A percentile compares a stretch with the other conserved stretches of the same genome.
phyloP scores from a whole-genome alignment of 2,329 filamentous ascomycete genomes.

The Aspergillus sp. region DNA sequence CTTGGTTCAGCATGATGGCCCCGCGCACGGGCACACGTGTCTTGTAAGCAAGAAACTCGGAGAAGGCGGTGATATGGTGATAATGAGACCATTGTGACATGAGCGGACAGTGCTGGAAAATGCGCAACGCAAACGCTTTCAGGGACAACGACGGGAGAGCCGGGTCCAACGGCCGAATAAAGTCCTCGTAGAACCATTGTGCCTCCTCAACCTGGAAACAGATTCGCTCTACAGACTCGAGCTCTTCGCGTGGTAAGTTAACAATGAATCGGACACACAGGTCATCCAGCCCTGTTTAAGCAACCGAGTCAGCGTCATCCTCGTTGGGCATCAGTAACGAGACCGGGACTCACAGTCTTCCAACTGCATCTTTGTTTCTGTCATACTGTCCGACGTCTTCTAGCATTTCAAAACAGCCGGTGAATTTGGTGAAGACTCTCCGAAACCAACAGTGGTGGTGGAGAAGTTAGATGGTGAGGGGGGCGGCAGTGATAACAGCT shows the following conservation, averaged over 20 bases:
- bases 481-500: constrained; percentile 18
- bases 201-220: constrained; percentile 99
- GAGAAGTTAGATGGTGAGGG: constrained; percentile 12
- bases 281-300: constrained; percentile 78
- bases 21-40: constrained; percentile 89
- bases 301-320: constrained; percentile 16
- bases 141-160: constrained; percentile 79
- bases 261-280: constrained; percentile 97
- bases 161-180: constrained; percentile 85
- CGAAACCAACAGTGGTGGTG: constrained; percentile 12
- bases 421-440: constrained; percentile 17
- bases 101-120: constrained; percentile 91
- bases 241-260: constrained; percentile 87
- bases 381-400: constrained; percentile 60
- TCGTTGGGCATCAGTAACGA: background rate
- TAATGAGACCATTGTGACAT: constrained; percentile 75
- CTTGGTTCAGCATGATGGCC: constrained; percentile 84
- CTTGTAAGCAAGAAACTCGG: constrained; percentile 92
- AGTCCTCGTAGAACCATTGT: constrained; percentile 99
- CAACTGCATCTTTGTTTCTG: constrained; percentile 74
- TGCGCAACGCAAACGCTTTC: constrained; percentile 78
- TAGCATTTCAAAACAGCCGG: constrained; percentile 53
- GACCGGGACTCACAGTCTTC: constrained; percentile 67
- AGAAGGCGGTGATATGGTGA: constrained; percentile 76
- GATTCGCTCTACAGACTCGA: constrained; percentile 84